Evolutionary conservation across 371 early-diverging fungal species (phyloP), one percentile per base, ranked within the genome.

Genomic region (Mortierella sp.): DNA sequence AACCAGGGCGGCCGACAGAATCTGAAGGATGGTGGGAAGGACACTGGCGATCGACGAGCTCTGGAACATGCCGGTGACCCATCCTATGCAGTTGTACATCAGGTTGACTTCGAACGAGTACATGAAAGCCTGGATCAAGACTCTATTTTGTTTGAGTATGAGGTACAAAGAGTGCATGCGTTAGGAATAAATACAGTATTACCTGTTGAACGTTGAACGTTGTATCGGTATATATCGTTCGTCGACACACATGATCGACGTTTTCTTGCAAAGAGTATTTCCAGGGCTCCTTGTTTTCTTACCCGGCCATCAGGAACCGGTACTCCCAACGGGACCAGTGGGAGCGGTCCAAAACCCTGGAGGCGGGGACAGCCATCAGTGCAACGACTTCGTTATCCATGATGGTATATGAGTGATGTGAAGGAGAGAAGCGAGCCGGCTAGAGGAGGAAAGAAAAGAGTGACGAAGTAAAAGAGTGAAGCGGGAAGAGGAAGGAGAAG

Each of bases 1-100:
- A 5, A 87, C 78, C 10, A 89, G 64, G n/a, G 83, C 89, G 0
- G 88, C 86, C 22, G 87, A 85, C 19, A 87, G 63, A 53, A 87
- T 85, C 66, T 80, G 80, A 34, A 86, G 78, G 24, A 88, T 87
- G 2, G 81, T 83, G 45, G 80, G 80, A 22, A 87, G 74, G 26
- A 87, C 47, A 37, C 77, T 74, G 24, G 71, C 34, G 14, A 84
- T 34, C 14, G 87, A 85, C 4, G 84, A 71, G 0, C 73, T 67
- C 9, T 68, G 8, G 31, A 88, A 85, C 24, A 53, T 2, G 64
- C 74, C 80, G 14, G 77, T 77, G 6, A 88, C 79, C 14, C n/a
- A 34, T 9, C 55, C 48, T 29, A 71, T 43, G 68, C 71, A 70
- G 48, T 58, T 61, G 71, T 81, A 77, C 74, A 77, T 77, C 58